These are phyloP conservation scores for Alternaria dauci DNA, from an alignment of 2,329 filamentous ascomycete genomes.

Conservation along the genomic window DNA sequence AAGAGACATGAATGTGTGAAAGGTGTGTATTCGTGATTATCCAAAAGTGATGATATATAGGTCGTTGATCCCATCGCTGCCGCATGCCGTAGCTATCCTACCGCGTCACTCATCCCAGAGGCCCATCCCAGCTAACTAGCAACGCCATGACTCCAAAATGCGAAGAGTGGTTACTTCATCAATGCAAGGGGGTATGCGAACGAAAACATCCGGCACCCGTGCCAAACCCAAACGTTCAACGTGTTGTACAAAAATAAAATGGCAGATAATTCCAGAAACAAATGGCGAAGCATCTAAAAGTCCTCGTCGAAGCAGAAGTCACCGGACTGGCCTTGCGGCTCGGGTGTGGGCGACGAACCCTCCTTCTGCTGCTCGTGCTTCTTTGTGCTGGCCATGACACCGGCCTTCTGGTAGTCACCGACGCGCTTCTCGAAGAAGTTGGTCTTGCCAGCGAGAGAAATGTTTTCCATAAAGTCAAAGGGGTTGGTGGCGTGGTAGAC, in stretches of 20 bases:
- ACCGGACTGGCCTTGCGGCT: slow-evolving; percentile 61
- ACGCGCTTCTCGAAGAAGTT: slow-evolving; percentile 99
- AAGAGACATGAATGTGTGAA: slow-evolving; percentile 3
- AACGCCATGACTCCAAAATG: slow-evolving; percentile 29
- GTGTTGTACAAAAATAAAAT: slow-evolving; percentile 40
- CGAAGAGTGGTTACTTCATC: slow-evolving; percentile 41
- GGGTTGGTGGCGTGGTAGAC: slow-evolving; percentile 92
- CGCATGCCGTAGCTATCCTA: slow-evolving; percentile 14
- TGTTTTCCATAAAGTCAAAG: slow-evolving; percentile 99
- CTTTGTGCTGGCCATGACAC: slow-evolving; percentile 94
- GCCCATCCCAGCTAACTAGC: slow-evolving; percentile 4
- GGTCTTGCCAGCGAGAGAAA: slow-evolving; percentile 97
- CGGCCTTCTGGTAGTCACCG: slow-evolving; percentile 98
- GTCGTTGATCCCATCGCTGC: slow-evolving; percentile 23
- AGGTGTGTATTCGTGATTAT: slow-evolving; percentile 30
- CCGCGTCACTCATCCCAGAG: slow-evolving; percentile 25
- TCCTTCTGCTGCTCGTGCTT: slow-evolving; percentile 65
- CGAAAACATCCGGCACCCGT: slow-evolving; percentile 36
- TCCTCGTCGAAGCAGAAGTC: slow-evolving; percentile 97
- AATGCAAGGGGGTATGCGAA: slow-evolving; percentile 45
- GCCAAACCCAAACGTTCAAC: slow-evolving; percentile 18
- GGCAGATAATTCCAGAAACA: slow-evolving; percentile 24
- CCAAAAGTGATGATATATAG: slow-evolving; percentile 10
- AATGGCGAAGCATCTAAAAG: slow-evolving; percentile 70
- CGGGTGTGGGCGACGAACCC: slow-evolving; percentile 55